These are phyloP conservation scores for Hyphodiscus sp. DNA, from an alignment of 2,329 filamentous ascomycete species.

Conservation along the genomic window DNA sequence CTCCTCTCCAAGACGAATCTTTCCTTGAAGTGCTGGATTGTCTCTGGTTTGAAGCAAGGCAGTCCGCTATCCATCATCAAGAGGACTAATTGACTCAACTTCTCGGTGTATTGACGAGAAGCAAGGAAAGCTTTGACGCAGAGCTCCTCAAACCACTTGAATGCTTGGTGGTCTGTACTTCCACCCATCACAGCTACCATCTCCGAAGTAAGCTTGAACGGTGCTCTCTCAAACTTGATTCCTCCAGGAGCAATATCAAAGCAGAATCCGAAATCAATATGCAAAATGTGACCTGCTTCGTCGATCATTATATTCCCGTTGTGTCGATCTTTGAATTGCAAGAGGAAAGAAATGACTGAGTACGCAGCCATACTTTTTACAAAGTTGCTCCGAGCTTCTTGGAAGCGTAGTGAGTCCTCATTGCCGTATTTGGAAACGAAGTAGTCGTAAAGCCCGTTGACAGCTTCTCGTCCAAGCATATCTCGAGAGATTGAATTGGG, in stretches of 20 bases:
- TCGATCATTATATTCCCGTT: slow-evolving; percentile 99
- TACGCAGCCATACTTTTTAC: slow-evolving; percentile 99
- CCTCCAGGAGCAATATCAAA: slow-evolving; percentile 98
- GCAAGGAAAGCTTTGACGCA: slow-evolving; percentile 94
- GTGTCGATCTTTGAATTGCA: slow-evolving; percentile 98
- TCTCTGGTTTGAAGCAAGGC: slow-evolving; percentile 97
- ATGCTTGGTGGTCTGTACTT: slow-evolving; percentile 74
- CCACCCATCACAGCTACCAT: slow-evolving; percentile 99
- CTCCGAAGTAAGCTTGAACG: slow-evolving; percentile 95
- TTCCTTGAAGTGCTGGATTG: slow-evolving; percentile 84
- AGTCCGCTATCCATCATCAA: slow-evolving; percentile 95
- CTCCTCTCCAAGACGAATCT: slow-evolving; percentile 87
- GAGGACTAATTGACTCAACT: slow-evolving; percentile 81
- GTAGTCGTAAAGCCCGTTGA: slow-evolving; percentile 97
- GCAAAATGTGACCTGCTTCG: slow-evolving; percentile 91
- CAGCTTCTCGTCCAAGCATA: slow-evolving; percentile 95
- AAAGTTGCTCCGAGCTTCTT: slow-evolving; percentile 92
- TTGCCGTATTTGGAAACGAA: slow-evolving; percentile 97
- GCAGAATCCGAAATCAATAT: slow-evolving; percentile 99
- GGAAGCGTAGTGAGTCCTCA: slow-evolving; percentile 90
- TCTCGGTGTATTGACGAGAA: slow-evolving; percentile 76
- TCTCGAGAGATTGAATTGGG: slow-evolving; percentile 97
- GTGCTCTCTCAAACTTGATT: slow-evolving; percentile 94
- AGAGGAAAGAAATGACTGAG: slow-evolving; percentile 88
- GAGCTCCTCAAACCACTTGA: slow-evolving; percentile 93